Conservation (phyloP, 2,329 filamentous ascomycete genomes). For the Aspergillus sp. region DNA sequence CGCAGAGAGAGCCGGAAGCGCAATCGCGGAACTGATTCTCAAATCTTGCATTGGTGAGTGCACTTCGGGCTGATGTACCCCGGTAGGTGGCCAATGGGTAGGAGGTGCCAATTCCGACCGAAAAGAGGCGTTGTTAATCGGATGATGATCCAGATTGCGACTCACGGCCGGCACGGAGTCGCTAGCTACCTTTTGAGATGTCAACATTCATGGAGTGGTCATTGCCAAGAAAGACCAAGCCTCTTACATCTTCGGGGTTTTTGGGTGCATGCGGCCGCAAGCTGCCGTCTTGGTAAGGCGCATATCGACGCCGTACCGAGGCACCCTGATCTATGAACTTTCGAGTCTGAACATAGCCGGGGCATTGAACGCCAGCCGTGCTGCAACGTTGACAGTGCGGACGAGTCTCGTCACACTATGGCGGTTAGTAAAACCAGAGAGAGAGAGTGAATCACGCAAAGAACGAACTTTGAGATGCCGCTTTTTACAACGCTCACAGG, state of each 20-base stretch:
- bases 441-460: neutral
- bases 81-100: neutral
- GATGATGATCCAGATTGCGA: neutral
- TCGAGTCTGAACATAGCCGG: conserved; percentile 44
- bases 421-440: neutral
- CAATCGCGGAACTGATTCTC: neutral
- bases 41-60: neutral
- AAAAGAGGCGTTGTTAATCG: neutral
- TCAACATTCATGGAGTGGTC: neutral
- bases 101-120: neutral
- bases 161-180: neutral
- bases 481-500: conserved; percentile 42
- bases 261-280: conserved; percentile 6
- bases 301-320: conserved; percentile 40
- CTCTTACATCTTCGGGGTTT: conserved; percentile 8
- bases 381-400: conserved; percentile 40
- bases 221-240: neutral
- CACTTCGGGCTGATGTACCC: neutral
- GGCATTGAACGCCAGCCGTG: conserved; percentile 38
- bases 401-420: conserved; percentile 42
- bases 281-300: conserved; percentile 34
- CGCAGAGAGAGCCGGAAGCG: neutral
- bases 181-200: neutral
- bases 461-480: conserved; percentile 38
- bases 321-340: conserved; percentile 46